phyloP scores from a whole-genome alignment of 345 rosid genomes.

The Salix caprea region DNA sequence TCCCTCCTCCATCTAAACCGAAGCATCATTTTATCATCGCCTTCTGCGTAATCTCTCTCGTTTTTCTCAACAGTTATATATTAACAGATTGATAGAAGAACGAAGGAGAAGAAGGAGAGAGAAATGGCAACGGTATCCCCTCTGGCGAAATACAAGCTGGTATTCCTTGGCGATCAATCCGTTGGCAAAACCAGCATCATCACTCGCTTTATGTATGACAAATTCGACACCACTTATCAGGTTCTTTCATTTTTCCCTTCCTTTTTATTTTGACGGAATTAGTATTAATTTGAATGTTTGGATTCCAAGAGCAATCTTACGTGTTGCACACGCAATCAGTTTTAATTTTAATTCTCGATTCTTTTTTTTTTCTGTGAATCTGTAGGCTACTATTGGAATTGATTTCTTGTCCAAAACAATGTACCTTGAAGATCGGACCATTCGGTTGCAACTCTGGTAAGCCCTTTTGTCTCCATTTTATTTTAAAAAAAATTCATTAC shows the following conservation, averaged over 20 bases:
- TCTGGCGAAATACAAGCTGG: slow-evolving; percentile 27
- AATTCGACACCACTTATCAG: slow-evolving; percentile 35
- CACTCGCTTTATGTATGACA: slow-evolving; percentile 39
- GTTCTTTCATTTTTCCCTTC: background rate
- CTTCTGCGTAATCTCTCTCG: no score
- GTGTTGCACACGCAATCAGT: no score
- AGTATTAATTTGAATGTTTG: no score
- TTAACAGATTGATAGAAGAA: background rate
- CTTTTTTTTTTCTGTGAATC: background rate
- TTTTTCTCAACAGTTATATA: background rate
- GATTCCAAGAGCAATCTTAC: no score
- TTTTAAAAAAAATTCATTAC: no score
- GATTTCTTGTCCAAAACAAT: slow-evolving; percentile 91
- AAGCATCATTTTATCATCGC: no score
- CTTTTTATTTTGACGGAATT: background rate
- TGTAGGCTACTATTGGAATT: slow-evolving; percentile 87
- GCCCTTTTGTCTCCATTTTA: background rate
- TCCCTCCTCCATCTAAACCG: no score
- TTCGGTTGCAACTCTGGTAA: slow-evolving; percentile 92
- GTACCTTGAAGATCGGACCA: slow-evolving; percentile 90
- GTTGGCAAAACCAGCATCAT: slow-evolving; percentile 36
- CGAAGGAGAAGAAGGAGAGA: no score
- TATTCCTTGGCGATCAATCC: slow-evolving; percentile 30
- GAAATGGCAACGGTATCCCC: slow-evolving; percentile 23
- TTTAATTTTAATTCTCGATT: no score